These are phyloP conservation scores for Brassica juncea DNA, from an alignment of 345 rosid genomes.

Conservation along the genomic window DNA sequence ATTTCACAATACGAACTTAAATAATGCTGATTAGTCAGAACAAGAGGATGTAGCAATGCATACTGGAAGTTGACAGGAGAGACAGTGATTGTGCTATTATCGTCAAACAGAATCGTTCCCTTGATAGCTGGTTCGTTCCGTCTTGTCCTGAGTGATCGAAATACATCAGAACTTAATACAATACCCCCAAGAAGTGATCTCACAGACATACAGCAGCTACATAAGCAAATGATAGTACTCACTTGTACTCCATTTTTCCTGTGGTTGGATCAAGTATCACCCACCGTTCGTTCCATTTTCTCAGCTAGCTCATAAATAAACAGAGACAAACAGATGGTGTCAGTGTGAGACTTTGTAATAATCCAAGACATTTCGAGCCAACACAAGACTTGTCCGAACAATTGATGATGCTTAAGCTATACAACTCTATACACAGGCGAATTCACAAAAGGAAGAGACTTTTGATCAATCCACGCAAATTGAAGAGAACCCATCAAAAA, in stretches of 20 bases:
- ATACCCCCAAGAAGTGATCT: neutral
- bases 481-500: constrained; percentile 12
- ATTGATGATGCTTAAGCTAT: neutral
- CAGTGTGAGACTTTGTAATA: neutral
- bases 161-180: neutral
- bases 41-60: constrained; percentile 31
- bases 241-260: constrained; percentile 96
- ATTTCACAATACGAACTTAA: constrained; percentile 9
- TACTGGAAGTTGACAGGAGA: constrained; percentile 99
- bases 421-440: neutral
- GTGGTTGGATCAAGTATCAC: constrained; percentile 94
- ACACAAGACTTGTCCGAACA: neutral
- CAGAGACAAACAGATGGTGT: constrained; percentile 1
- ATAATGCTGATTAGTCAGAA: neutral
- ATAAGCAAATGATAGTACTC: constrained; percentile 33
- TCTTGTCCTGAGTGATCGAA: constrained; percentile 59
- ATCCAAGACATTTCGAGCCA: constrained; percentile 4
- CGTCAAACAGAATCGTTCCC: constrained; percentile 81
- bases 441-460: neutral
- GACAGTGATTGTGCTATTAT: constrained; percentile 75
- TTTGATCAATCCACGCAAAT: constrained; percentile 4
- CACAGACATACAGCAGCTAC: constrained; percentile 4
- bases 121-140: constrained; percentile 85
- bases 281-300: constrained; percentile 99
- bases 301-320: constrained; percentile 52